These are phyloP conservation scores for Trypanosoma avium DNA, from an alignment of 208 protist genomes.

Conservation along the genomic window DNA sequence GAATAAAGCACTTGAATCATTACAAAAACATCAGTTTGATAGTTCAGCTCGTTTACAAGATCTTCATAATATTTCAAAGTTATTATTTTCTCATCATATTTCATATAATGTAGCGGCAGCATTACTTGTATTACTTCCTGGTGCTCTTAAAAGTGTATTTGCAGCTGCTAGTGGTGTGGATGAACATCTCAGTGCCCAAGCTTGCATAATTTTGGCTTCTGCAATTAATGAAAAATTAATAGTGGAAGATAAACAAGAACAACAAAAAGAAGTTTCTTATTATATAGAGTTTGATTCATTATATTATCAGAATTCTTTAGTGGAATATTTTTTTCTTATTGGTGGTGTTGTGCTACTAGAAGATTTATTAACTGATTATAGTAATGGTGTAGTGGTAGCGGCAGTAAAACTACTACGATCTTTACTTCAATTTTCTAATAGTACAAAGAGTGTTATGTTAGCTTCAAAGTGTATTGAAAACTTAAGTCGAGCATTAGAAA, in stretches of 20 bases:
- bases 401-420: conserved; percentile 25
- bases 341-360: conserved; percentile 35
- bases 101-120: conserved; percentile 16
- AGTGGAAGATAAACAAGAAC: not conserved
- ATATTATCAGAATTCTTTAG: conserved; percentile 26
- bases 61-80: conserved; percentile 9
- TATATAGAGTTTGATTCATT: conserved; percentile 18
- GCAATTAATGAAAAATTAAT: conserved; percentile 19
- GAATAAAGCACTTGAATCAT: conserved; percentile 1
- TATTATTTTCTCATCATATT: conserved; percentile 1
- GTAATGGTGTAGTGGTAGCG: conserved; percentile 26
- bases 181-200: conserved; percentile 22
- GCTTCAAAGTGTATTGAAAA: conserved; percentile 31
- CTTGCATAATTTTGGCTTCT: conserved; percentile 19
- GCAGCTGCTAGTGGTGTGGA: conserved; percentile 26
- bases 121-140: conserved; percentile 15
- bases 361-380: conserved; percentile 42
- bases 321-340: conserved; percentile 26
- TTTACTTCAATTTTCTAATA: conserved; percentile 18
- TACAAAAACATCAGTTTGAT: conserved; percentile 29
- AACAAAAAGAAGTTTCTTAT: not conserved
- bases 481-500: conserved; percentile 14
- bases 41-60: conserved; percentile 11
- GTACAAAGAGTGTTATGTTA: conserved; percentile 19
- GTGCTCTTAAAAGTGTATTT: conserved; percentile 18